These are phyloP conservation scores for Jatropha multifida DNA, from an alignment of 441 rosid species.

Conservation along the genomic window DNA sequence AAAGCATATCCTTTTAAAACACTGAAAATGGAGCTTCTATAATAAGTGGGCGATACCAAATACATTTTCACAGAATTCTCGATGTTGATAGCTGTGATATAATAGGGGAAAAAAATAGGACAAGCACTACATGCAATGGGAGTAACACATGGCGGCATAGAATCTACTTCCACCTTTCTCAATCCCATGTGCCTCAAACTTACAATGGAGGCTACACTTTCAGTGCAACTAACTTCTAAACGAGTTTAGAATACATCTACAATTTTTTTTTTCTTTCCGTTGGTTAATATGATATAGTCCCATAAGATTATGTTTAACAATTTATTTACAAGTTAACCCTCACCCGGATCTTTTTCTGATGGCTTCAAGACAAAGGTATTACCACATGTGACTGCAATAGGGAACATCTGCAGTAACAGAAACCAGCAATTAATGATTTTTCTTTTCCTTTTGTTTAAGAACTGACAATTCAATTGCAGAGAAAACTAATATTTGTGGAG, in stretches of 20 bases:
- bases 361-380: slow-evolving; percentile 92
- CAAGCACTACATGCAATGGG: background rate
- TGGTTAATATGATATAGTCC: background rate
- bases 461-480: background rate
- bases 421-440: background rate
- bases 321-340: slow-evolving; percentile 15
- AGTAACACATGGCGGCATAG: background rate
- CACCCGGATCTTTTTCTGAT: slow-evolving; percentile 96
- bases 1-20: background rate
- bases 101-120: background rate
- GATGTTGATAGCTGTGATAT: background rate
- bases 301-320: background rate
- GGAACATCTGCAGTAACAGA: slow-evolving; percentile 75
- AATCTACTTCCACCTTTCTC: slow-evolving; percentile 2
- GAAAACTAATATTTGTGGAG: background rate
- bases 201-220: background rate
- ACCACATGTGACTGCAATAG: slow-evolving; percentile 88
- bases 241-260: background rate
- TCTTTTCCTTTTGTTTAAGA: background rate
- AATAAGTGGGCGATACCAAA: background rate
- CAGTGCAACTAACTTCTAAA: background rate
- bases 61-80: background rate
- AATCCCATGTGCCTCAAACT: background rate
- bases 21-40: background rate
- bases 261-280: background rate